These are phyloP conservation scores for Penicillium desertorum DNA, from an alignment of 495 filamentous ascomycete genomes.

Conservation along the genomic window DNA sequence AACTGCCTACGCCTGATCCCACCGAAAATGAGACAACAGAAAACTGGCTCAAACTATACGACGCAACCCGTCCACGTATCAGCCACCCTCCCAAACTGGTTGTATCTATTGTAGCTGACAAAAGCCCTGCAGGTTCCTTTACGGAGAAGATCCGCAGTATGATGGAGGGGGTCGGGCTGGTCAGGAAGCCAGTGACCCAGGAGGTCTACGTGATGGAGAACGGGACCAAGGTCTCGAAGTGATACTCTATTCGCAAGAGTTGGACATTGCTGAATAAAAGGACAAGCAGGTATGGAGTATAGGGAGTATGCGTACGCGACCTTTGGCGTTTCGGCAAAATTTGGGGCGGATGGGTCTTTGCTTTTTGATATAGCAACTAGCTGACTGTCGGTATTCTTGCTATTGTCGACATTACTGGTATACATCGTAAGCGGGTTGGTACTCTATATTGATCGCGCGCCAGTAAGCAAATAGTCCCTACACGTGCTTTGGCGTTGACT, in stretches of 20 bases:
- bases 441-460: neutral
- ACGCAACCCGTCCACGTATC: neutral
- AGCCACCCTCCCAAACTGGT: neutral
- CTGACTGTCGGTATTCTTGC: neutral
- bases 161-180: neutral
- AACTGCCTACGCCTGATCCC: no score
- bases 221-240: neutral
- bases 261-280: neutral
- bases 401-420: neutral
- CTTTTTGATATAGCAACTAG: neutral
- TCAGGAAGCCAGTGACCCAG: neutral
- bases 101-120: neutral
- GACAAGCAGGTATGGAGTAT: neutral
- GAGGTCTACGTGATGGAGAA: neutral
- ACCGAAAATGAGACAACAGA: neutral
- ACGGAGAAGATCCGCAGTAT: neutral
- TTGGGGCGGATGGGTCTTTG: neutral
- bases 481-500: neutral
- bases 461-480: neutral
- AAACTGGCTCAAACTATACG: neutral
- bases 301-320: neutral
- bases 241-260: neutral
- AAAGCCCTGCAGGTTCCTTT: neutral
- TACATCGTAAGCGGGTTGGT: neutral
- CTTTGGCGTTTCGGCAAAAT: neutral